Evolutionary conservation across 2,329 filamentous ascomycete species (phyloP).

Genomic region (Aspergillus hiratsukae): DNA sequence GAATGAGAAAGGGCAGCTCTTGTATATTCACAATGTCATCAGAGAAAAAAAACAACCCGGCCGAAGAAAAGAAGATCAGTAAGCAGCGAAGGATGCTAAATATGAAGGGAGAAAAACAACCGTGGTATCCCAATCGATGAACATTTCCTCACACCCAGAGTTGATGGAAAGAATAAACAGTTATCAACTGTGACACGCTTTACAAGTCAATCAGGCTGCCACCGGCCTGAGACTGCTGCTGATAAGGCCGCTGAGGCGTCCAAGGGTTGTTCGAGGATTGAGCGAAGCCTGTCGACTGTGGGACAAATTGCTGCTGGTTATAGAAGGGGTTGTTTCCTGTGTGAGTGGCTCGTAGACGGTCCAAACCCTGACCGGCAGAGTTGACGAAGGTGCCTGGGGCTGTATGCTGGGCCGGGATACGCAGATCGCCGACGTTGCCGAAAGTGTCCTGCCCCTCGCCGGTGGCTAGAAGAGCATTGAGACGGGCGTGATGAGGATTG

Average conservation of each 20-base stretch:
- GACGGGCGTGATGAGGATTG: slow-evolving; percentile 62
- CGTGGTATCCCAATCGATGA: not conserved
- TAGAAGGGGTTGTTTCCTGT: slow-evolving; percentile 90
- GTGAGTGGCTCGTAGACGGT: slow-evolving; percentile 61
- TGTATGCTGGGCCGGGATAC: slow-evolving; percentile 94
- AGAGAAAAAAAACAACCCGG: not conserved
- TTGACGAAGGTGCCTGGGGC: slow-evolving; percentile 96
- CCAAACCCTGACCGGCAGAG: slow-evolving; percentile 77
- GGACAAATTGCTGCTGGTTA: slow-evolving; percentile 53
- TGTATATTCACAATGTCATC: not conserved
- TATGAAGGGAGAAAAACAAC: not conserved
- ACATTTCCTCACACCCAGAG: not conserved
- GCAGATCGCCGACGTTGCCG: slow-evolving; percentile 91
- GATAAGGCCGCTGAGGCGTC: slow-evolving; percentile 45
- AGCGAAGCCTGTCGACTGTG: slow-evolving; percentile 43
- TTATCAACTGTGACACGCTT: not conserved
- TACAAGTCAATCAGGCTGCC: slow-evolving; percentile 62
- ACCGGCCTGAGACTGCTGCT: slow-evolving; percentile 42
- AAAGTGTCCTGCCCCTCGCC: slow-evolving; percentile 97
- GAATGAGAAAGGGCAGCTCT: not conserved
- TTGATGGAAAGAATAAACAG: not conserved
- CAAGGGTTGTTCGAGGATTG: slow-evolving; percentile 53
- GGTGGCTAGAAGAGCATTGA: slow-evolving; percentile 79
- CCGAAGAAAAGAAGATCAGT: not conserved
- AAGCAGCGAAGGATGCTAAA: not conserved